Percentiles rank a stretch among this genome's conserved stretches.
Evolutionary conservation across 768 basidiomycete species (phyloP).

Genomic region (Podaxis sp.): DNA sequence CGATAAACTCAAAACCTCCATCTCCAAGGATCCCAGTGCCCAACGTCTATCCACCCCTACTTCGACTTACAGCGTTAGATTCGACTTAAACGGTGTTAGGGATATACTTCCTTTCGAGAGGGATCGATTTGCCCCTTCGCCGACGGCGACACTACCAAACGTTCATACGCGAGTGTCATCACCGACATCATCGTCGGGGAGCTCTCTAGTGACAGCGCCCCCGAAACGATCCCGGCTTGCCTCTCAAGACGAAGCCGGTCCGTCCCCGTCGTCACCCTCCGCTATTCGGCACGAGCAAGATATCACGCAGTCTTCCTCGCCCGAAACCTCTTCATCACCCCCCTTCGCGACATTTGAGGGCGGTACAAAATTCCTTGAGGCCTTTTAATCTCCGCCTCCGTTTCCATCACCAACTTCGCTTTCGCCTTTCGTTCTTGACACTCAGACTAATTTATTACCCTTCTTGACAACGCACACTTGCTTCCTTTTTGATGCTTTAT

Average conservation of each 20-base stretch:
- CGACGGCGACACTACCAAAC: background rate
- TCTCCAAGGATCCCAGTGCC: background rate
- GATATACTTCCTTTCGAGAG: background rate
- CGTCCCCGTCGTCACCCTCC: background rate
- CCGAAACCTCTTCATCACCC: background rate
- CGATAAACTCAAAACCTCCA: background rate
- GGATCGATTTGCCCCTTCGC: constrained; percentile 9
- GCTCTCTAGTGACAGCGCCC: background rate
- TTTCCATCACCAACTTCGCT: background rate
- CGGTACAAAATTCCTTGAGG: constrained; percentile 9
- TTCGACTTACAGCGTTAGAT: constrained; percentile 10
- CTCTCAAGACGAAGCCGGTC: background rate
- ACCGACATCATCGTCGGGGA: constrained; percentile 3
- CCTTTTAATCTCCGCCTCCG: background rate
- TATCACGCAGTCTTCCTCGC: background rate
- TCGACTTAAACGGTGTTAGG: background rate
- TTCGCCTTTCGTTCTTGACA: background rate
- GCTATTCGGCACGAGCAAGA: background rate
- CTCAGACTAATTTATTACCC: constrained; percentile 1
- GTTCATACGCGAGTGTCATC: constrained; percentile 9
- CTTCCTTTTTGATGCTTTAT: background rate
- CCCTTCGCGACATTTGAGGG: constrained; percentile 5
- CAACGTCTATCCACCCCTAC: constrained; percentile 3
- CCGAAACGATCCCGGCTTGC: background rate
- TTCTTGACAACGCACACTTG: background rate